Evolutionary conservation across 2,329 filamentous ascomycete genomes (phyloP).

Genomic region (Calcarisporium arbuscula): DNA sequence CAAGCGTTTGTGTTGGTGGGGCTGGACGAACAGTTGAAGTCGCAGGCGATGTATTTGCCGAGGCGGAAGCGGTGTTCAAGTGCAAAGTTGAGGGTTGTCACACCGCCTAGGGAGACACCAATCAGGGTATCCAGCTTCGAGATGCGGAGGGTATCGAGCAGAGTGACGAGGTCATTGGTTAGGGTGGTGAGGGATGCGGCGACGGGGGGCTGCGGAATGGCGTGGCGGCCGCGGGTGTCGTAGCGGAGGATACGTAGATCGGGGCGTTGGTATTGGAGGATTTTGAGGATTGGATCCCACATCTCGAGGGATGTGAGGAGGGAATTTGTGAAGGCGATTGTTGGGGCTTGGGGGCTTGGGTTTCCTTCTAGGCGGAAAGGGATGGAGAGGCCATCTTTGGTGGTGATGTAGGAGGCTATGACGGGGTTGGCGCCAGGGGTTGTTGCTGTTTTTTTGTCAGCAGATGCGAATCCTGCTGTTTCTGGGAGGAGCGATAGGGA

Average conservation of each 20-base stretch:
- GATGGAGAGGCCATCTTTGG: slow-evolving; percentile 60
- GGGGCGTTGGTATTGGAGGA: slow-evolving; percentile 53
- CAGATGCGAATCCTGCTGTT: slow-evolving; percentile 43
- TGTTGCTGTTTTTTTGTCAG: slow-evolving; percentile 51
- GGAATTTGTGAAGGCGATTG: slow-evolving; percentile 72
- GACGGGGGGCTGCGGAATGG: slow-evolving; percentile 37
- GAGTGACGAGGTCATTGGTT: slow-evolving; percentile 56
- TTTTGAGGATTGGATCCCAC: slow-evolving; percentile 68
- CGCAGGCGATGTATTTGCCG: slow-evolving; percentile 61
- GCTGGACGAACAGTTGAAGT: slow-evolving; percentile 70
- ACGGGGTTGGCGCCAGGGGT: slow-evolving; percentile 43
- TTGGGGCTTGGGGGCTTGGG: slow-evolving; percentile 57
- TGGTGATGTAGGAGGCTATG: slow-evolving; percentile 62
- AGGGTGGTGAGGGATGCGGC: slow-evolving; percentile 59
- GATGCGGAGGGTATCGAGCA: slow-evolving; percentile 66
- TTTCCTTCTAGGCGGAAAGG: slow-evolving; percentile 73
- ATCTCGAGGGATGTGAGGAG: slow-evolving; percentile 72
- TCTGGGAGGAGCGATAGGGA: slow-evolving; percentile 46
- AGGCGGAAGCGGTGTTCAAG: slow-evolving; percentile 58
- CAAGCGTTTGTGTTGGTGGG: slow-evolving; percentile 71
- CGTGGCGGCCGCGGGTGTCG: slow-evolving; percentile 63
- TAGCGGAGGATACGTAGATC: slow-evolving; percentile 71
- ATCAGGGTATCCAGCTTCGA: slow-evolving; percentile 59
- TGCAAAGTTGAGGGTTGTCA: slow-evolving; percentile 67
- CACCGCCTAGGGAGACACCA: slow-evolving; percentile 77